phyloP scores from a whole-genome alignment of 441 rosid genomes.

The Mallotus japonicus region DNA sequence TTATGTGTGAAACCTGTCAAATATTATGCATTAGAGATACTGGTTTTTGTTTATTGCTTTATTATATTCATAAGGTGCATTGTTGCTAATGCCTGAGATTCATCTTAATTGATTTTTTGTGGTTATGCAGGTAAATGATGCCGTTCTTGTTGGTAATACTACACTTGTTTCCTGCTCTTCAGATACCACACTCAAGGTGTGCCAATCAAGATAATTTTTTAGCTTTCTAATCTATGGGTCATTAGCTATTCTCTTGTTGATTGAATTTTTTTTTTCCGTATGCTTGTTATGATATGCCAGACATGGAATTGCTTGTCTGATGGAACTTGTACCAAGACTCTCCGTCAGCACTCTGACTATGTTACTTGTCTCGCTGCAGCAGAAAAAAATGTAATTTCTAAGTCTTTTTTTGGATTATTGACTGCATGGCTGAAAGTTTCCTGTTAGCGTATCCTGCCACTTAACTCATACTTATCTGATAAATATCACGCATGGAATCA shows the following conservation, averaged over 20 bases:
- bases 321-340: constrained; percentile 81
- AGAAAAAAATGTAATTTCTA: constrained; percentile 81
- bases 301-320: constrained; percentile 89
- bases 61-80: not conserved
- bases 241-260: constrained; percentile 16
- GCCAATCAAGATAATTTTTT: constrained; percentile 13
- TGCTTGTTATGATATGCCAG: constrained; percentile 41
- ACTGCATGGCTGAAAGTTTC: constrained; percentile 29
- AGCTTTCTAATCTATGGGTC: not conserved
- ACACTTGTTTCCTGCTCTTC: constrained; percentile 98
- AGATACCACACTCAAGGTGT: constrained; percentile 94
- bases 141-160: constrained; percentile 73
- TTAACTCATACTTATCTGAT: constrained; percentile 18
- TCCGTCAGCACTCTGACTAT: constrained; percentile 96
- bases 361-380: constrained; percentile 96
- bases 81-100: constrained; percentile 1
- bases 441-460: constrained; percentile 23
- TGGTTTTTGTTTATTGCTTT: not conserved
- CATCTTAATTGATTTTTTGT: not conserved
- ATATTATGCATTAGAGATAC: constrained; percentile 14
- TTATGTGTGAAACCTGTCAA: not conserved
- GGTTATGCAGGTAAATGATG: constrained; percentile 82
- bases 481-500: constrained; percentile 12
- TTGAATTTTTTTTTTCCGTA: constrained; percentile 11
- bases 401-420: constrained; percentile 31